Evolutionary conservation across 495 filamentous ascomycete species (phyloP).

Genomic region (Lepidopterella palustris): DNA sequence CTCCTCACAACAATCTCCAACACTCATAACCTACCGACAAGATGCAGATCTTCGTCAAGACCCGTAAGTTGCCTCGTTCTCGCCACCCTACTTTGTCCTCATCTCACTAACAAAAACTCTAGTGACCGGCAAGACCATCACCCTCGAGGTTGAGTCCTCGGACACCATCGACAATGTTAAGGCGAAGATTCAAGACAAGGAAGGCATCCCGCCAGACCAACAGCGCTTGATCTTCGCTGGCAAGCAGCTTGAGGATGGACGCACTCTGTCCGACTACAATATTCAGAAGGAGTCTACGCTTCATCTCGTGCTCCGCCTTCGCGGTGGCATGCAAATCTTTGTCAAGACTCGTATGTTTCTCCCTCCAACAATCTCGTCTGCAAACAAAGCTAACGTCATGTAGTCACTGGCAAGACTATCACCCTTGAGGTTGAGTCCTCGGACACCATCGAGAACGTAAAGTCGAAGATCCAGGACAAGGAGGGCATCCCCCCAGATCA

Average conservation of each 20-base stretch:
- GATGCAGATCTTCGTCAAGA: constrained; percentile 99
- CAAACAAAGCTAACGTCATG: constrained; percentile 1
- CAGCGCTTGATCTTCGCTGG: constrained; percentile 98
- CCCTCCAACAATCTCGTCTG: neutral
- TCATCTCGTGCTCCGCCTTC: constrained; percentile 92
- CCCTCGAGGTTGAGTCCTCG: constrained; percentile 94
- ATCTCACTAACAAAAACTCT: constrained; percentile 25
- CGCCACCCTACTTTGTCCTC: constrained; percentile 17
- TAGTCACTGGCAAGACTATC: constrained; percentile 95
- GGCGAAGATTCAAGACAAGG: constrained; percentile 99
- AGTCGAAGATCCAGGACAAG: constrained; percentile 74
- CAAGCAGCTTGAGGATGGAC: constrained; percentile 96
- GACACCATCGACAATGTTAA: constrained; percentile 99
- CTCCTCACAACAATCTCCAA: neutral
- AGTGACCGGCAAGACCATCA: constrained; percentile 99
- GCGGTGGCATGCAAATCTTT: constrained; percentile 98
- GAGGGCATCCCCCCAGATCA: constrained; percentile 74
- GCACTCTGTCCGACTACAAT: constrained; percentile 95
- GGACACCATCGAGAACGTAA: constrained; percentile 95
- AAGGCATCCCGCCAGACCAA: constrained; percentile 96
- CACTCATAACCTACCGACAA: constrained; percentile 28
- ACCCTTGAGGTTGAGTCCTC: constrained; percentile 95
- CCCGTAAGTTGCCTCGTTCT: constrained; percentile 56
- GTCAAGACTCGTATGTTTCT: constrained; percentile 52
- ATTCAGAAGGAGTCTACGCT: constrained; percentile 98